These are phyloP conservation scores for Pulveroboletus sp. DNA, from an alignment of 768 basidiomycete genomes.

Conservation along the genomic window DNA sequence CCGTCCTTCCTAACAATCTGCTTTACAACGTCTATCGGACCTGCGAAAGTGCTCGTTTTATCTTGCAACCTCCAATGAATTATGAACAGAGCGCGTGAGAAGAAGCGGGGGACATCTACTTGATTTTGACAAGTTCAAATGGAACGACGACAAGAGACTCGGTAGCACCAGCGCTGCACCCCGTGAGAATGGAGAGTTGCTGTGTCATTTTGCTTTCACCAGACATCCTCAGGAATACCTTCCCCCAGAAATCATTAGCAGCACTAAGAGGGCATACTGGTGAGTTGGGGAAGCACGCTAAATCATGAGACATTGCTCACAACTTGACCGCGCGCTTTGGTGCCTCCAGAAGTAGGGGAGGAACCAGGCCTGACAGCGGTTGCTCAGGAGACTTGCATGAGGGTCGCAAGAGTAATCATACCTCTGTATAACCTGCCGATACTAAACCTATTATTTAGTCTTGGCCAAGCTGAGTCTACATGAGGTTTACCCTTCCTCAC, in stretches of 20 bases:
- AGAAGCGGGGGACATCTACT: slow-evolving; percentile 32
- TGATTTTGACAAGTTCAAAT: slow-evolving; percentile 93
- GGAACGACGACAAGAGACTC: slow-evolving; percentile 95
- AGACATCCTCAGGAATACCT: slow-evolving; percentile 54
- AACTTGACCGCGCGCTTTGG: slow-evolving; percentile 98
- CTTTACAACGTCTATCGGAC: slow-evolving; percentile 87
- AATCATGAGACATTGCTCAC: slow-evolving; percentile 37
- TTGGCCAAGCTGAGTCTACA: not conserved
- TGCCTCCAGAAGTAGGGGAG: slow-evolving; percentile 91
- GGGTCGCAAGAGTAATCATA: slow-evolving; percentile 21
- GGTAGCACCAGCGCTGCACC: slow-evolving; percentile 91
- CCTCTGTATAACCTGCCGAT: slow-evolving; percentile 85
- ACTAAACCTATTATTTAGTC: slow-evolving; percentile 35
- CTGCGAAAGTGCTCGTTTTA: slow-evolving; percentile 83
- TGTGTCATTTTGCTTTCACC: slow-evolving; percentile 88
- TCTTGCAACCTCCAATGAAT: slow-evolving; percentile 68
- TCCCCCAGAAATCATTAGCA: slow-evolving; percentile 95
- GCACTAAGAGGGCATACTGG: slow-evolving; percentile 40
- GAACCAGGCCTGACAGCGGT: slow-evolving; percentile 66
- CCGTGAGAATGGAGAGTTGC: slow-evolving; percentile 80
- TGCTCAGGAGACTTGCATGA: not conserved
- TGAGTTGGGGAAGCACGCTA: not conserved
- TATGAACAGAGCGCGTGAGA: not conserved
- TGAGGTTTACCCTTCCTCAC: slow-evolving; percentile 76
- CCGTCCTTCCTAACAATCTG: slow-evolving; percentile 77